Evolutionary conservation across 1,139 yeast genomes (phyloP).

Genomic region (Suhomyces atakaporum): DNA sequence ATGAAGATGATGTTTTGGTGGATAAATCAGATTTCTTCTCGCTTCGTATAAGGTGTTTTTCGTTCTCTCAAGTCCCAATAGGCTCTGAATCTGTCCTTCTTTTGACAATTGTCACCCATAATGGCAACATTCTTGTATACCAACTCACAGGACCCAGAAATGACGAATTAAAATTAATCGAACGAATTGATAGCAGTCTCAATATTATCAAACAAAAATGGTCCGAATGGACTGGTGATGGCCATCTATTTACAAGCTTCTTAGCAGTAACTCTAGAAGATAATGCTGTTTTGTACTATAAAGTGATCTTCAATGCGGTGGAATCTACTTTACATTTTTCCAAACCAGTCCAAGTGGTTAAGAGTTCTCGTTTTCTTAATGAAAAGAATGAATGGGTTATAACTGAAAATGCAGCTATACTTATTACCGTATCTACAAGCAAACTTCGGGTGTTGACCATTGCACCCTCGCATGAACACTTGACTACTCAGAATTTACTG

Average conservation of each 20-base stretch:
- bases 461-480: neutral
- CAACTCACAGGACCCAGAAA: slow-evolving; percentile 15
- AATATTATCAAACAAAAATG: slow-evolving; percentile 24
- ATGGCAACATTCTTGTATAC: slow-evolving; percentile 23
- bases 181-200: slow-evolving; percentile 9
- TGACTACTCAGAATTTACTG: neutral
- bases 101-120: slow-evolving; percentile 21
- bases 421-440: slow-evolving; percentile 14
- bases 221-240: slow-evolving; percentile 23
- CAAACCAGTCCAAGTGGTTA: slow-evolving; percentile 3
- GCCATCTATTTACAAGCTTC: slow-evolving; percentile 10
- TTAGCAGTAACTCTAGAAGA: slow-evolving; percentile 19
- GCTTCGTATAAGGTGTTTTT: slow-evolving; percentile 34
- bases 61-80: slow-evolving; percentile 22
- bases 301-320: slow-evolving; percentile 10
- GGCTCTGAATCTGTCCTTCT: slow-evolving; percentile 15
- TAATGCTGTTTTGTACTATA: slow-evolving; percentile 21
- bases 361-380: slow-evolving; percentile 9
- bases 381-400: slow-evolving; percentile 10
- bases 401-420: slow-evolving; percentile 1
- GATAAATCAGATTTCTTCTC: slow-evolving; percentile 19
- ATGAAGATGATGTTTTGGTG: slow-evolving; percentile 16
- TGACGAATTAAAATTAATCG: slow-evolving; percentile 14
- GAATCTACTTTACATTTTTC: slow-evolving; percentile 2
- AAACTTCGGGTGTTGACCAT: slow-evolving; percentile 9